A percentile compares a stretch with the other conserved stretches of the same genome.
Conservation (phyloP, 495 filamentous ascomycete genomes). For the Penicillium goetzii region DNA sequence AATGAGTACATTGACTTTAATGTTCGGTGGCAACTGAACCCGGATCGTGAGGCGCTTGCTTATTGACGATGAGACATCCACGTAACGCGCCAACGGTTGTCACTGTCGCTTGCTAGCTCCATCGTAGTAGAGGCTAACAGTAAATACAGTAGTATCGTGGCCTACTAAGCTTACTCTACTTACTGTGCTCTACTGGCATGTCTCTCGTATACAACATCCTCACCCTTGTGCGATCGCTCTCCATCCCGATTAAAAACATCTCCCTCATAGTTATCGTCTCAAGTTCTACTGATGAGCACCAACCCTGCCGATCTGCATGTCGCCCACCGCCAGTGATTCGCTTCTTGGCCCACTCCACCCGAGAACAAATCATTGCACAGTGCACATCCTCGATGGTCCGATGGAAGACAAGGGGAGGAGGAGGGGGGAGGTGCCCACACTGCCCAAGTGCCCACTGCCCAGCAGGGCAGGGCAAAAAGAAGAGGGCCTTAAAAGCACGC, state of each 20-base stretch:
- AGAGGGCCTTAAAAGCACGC: slow-evolving; percentile 19
- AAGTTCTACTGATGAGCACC: neutral
- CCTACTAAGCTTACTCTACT: neutral
- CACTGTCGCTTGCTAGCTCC: slow-evolving; percentile 1
- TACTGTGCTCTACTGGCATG: neutral
- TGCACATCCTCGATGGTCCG: neutral
- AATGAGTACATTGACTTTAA: neutral
- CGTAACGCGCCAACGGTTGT: slow-evolving; percentile 9
- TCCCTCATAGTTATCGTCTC: neutral
- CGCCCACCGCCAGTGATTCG: slow-evolving; percentile 24
- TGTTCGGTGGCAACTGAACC: slow-evolving; percentile 27
- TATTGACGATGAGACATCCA: slow-evolving; percentile 14
- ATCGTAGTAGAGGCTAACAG: neutral
- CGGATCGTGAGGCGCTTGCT: slow-evolving; percentile 17
- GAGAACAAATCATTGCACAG: neutral
- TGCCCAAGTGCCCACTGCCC: neutral
- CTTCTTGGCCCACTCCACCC: slow-evolving; percentile 19
- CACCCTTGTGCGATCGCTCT: neutral
- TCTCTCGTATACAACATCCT: neutral
- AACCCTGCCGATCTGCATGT: slow-evolving; percentile 31
- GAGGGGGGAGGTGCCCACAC: too few relatives aligned
- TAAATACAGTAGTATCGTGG: neutral
- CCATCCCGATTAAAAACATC: neutral
- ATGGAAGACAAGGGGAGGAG: slow-evolving; percentile 16
- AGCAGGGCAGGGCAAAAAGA: neutral